Conservation (phyloP, 2,329 filamentous ascomycete species). For the Fusarium ramigenum region DNA sequence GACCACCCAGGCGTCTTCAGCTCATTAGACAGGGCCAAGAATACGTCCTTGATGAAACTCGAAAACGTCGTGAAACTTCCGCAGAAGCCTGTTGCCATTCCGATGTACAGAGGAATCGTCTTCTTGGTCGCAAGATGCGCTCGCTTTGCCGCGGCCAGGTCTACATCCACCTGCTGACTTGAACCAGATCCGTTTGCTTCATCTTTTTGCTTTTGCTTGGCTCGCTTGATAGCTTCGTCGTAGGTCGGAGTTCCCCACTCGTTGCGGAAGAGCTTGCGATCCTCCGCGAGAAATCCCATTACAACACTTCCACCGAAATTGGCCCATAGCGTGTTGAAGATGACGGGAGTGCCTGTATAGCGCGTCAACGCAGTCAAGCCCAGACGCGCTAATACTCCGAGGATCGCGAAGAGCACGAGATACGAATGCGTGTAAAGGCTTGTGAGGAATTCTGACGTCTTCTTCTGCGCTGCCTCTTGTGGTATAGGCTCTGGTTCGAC, state of each 20-base stretch:
- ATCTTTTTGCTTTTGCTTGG: conserved; percentile 47
- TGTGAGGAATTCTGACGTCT: conserved; percentile 62
- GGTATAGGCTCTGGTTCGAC: not conserved
- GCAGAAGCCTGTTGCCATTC: conserved; percentile 86
- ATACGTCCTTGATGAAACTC: conserved; percentile 81
- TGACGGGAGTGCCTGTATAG: conserved; percentile 80
- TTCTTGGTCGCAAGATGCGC: conserved; percentile 76
- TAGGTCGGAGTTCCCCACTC: conserved; percentile 66
- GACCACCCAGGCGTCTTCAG: conserved; percentile 56
- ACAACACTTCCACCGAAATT: conserved; percentile 84
- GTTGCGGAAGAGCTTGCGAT: conserved; percentile 76
- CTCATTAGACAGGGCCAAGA: conserved; percentile 81
- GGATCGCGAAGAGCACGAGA: conserved; percentile 83
- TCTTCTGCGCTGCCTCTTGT: conserved; percentile 17
- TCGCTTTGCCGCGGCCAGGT: conserved; percentile 61
- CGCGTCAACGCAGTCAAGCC: conserved; percentile 81
- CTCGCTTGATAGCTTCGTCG: conserved; percentile 47
- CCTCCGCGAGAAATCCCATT: conserved; percentile 87
- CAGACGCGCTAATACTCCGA: conserved; percentile 84
- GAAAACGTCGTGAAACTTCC: conserved; percentile 93
- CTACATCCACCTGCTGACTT: conserved; percentile 33
- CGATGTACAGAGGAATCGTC: conserved; percentile 87
- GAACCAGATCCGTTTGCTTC: conserved; percentile 48
- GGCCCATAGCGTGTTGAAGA: conserved; percentile 83
- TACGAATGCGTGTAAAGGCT: conserved; percentile 80